A percentile compares a stretch with the other conserved stretches of the same genome.
Evolutionary conservation across 108 stramenopile genomes (phyloP).

Genomic region (Fragilariopsis cylindrus): DNA sequence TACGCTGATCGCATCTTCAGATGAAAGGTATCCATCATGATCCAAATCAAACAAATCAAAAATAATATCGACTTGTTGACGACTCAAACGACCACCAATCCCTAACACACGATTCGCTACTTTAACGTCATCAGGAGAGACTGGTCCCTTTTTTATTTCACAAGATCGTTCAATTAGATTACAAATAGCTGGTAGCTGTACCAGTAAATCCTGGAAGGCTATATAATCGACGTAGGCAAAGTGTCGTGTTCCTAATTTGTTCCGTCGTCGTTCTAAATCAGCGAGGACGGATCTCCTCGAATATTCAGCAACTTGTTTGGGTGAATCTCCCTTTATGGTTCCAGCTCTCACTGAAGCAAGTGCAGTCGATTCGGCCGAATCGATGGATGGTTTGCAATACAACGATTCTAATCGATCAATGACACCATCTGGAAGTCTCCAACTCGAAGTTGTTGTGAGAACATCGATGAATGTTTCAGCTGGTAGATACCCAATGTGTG

Average conservation of each 20-base stretch:
- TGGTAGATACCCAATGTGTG: slow-evolving; percentile 33
- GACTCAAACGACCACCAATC: slow-evolving; percentile 40
- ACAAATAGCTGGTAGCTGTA: slow-evolving; percentile 44
- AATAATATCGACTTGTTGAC: slow-evolving; percentile 52
- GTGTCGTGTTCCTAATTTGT: slow-evolving; percentile 25
- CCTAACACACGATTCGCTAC: slow-evolving; percentile 48
- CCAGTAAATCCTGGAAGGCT: slow-evolving; percentile 50
- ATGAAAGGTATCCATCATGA: slow-evolving; percentile 47
- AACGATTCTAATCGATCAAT: slow-evolving; percentile 33
- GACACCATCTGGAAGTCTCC: slow-evolving; percentile 43
- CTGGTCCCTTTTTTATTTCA: slow-evolving; percentile 45
- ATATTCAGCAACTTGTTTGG: slow-evolving; percentile 15
- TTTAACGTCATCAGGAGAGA: slow-evolving; percentile 66
- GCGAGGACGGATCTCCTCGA: slow-evolving; percentile 22
- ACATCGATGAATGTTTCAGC: slow-evolving; percentile 36
- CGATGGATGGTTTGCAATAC: slow-evolving; percentile 21
- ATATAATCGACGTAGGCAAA: slow-evolving; percentile 48
- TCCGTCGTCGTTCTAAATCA: slow-evolving; percentile 16
- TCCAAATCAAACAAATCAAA: slow-evolving; percentile 58
- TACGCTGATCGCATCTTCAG: slow-evolving; percentile 39
- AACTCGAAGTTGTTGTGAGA: slow-evolving; percentile 43
- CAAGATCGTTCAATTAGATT: slow-evolving; percentile 43
- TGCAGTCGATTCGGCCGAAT: slow-evolving; percentile 22
- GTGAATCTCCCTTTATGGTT: slow-evolving; percentile 16
- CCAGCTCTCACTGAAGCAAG: slow-evolving; percentile 17